Base-by-base conservation (phyloP, 2,329 filamentous ascomycete species). In the Bipolaris gigantea region DNA sequence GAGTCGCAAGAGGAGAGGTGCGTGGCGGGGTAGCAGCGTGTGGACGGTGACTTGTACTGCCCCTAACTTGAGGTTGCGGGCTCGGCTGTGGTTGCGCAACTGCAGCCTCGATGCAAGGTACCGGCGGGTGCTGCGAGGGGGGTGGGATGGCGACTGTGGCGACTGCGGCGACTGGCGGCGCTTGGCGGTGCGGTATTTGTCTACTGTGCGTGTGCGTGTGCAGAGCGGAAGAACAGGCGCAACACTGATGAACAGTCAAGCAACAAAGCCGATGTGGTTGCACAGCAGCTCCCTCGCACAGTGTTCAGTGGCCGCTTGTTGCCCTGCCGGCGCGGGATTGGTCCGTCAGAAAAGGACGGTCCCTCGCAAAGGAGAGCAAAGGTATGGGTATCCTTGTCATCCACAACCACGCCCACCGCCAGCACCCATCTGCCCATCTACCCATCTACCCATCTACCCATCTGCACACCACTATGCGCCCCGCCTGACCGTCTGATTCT, bases 1-100 rank as follows among this genome's bases (percentile, higher is more conserved):
- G 33, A 15, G 21, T 30, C 27, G 19, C 21, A 40, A 35, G 33
- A 40, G 44, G 48, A 23, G 23, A 45, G 19, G 42, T 55, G 18
- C 33, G 53, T 49, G 50, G 50, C 40, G 53, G 50, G 53, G 50
- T 56, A 53, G 15, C 39, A 40, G 50, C 34, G 50, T 52, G 50
- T 60, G 44, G 53, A 56, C 50, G 39, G 32, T 51, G 42, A 49
- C 44, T 38, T 46, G 19, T 10, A 34, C 46, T n/a, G n/a, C 38
- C 47, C 55, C n/a, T 57, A 59, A 56, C 57, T 51, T 57, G 58
- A 63, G 48, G 60, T 45, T 60, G 54, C 56, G 51, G 53, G 52
- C 60, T 63, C 59, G 60, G 59, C 60, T 55, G 60, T 58, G 61
- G 59, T 30, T 30, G 27, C 27, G 27, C 27, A 59, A 50, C 55